These are phyloP conservation scores for Beauveria scarabaeidicola DNA, from an alignment of 2,329 filamentous ascomycete species.

Conservation along the genomic window DNA sequence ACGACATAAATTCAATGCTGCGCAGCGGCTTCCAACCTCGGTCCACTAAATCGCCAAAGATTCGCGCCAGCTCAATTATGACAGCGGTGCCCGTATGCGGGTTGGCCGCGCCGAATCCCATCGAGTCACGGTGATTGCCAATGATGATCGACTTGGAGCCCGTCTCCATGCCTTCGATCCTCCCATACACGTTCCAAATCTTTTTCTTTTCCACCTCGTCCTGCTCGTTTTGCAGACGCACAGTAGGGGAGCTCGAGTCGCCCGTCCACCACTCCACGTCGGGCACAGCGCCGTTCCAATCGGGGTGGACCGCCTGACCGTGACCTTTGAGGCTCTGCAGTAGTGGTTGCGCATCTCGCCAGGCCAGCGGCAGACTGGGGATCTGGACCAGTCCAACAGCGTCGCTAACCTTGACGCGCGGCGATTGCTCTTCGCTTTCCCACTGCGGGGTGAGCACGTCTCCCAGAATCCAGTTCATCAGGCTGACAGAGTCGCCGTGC, in stretches of 20 bases:
- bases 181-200: slow-evolving; percentile 87
- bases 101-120: slow-evolving; percentile 80
- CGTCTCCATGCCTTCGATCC: slow-evolving; percentile 78
- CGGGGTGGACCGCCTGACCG: slow-evolving; percentile 57
- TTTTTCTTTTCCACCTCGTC: slow-evolving; percentile 74
- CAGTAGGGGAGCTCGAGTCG: slow-evolving; percentile 61
- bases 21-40: slow-evolving; percentile 84
- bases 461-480: slow-evolving; percentile 76
- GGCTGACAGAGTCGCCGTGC: slow-evolving; percentile 70
- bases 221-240: slow-evolving; percentile 78
- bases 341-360: slow-evolving; percentile 77
- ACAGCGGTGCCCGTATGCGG: slow-evolving; percentile 84
- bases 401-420: slow-evolving; percentile 60
- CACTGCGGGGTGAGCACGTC: slow-evolving; percentile 89
- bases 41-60: slow-evolving; percentile 69
- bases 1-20: slow-evolving; percentile 95
- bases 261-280: slow-evolving; percentile 83
- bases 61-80: slow-evolving; percentile 78
- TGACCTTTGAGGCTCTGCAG: slow-evolving; percentile 67
- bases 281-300: slow-evolving; percentile 71
- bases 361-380: slow-evolving; percentile 81
- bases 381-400: slow-evolving; percentile 70
- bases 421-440: slow-evolving; percentile 58
- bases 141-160: slow-evolving; percentile 76
- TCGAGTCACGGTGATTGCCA: slow-evolving; percentile 88